Percentiles rank a stretch among this genome's conserved stretches.
Conservation (phyloP, 1,139 yeast species). For the Taphrina populina region DNA sequence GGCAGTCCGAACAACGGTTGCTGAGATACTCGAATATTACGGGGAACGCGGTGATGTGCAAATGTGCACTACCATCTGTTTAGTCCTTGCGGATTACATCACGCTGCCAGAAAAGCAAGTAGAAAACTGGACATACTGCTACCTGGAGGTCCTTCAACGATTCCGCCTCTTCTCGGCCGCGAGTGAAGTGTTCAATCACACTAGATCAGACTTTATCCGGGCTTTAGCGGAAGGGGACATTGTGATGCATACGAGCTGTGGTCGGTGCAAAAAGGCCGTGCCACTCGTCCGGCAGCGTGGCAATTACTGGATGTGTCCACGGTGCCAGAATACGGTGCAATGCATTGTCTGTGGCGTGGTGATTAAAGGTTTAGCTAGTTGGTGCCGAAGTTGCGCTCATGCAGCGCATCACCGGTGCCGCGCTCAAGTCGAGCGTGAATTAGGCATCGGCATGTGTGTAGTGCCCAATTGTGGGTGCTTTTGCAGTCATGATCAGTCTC, state of each 20-base stretch:
- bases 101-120: slow-evolving; percentile 40
- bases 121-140: slow-evolving; percentile 59
- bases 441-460: slow-evolving; percentile 9
- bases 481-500: no score
- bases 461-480: slow-evolving; percentile 27
- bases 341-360: slow-evolving; percentile 84
- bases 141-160: slow-evolving; percentile 58
- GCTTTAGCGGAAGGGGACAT: slow-evolving; percentile 57
- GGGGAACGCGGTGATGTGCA: slow-evolving; percentile 41
- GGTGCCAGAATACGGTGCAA: slow-evolving; percentile 27
- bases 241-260: slow-evolving; percentile 64
- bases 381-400: slow-evolving; percentile 79
- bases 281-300: slow-evolving; percentile 55
- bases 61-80: slow-evolving; percentile 59
- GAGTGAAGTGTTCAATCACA: slow-evolving; percentile 57
- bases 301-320: slow-evolving; percentile 45
- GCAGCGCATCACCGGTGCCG: slow-evolving; percentile 77
- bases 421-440: background rate
- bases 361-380: slow-evolving; percentile 67
- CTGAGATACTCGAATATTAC: slow-evolving; percentile 9
- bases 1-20: background rate
- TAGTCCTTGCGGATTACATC: slow-evolving; percentile 54
- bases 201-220: slow-evolving; percentile 50
- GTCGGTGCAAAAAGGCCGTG: slow-evolving; percentile 62
- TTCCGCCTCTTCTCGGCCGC: slow-evolving; percentile 58